Evolutionary conservation across 306 rosid species (phyloP), one percentile per base, ranked within the genome.

Genomic region (Glycine tomentella): DNA sequence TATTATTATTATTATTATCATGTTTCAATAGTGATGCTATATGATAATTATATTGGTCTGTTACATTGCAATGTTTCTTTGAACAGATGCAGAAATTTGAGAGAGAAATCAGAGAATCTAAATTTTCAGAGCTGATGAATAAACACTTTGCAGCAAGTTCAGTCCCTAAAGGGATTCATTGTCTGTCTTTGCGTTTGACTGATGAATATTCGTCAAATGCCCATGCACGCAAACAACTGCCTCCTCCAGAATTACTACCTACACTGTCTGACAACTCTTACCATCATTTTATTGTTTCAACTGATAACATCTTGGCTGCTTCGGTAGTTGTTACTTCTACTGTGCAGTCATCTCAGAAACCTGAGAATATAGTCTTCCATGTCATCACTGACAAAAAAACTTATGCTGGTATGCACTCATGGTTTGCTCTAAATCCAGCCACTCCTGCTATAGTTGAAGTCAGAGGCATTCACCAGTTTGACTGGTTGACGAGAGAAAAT

Each of bases 191-290:
- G 86, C 99, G 98, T 62, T 89, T 96, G 90, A 96, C 99, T 34
- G 98, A 96, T 90, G 99, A 96, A 88, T 96, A 96, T 81, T 93
- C 99, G 7, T 96, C 99, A 49, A 96, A 93, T 86, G 99, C 99
- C 50, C 97, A 92, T 80, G 98, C 99, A 8, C 97, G 99, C 55
- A 96, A 90, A 85, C 99, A 96, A 77, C 84, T 96, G 88, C 99
- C 99, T 74, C 86, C 94, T 69, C 97, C 99, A 5, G 98, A 96
- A 87, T 89, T 96, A 81, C 95, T 96, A 69, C 98, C 98, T 25
- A 73, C 84, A 78, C 88, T 96, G 55, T 88, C 99, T 56, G 97
- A 93, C 85, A 93, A 93, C 80, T 88, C 97, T 59, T 93, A 90
- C 88, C 90, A 90, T 81, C 99, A 96, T 88, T 93, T 96, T 87